Evolutionary conservation across 1,139 yeast genomes (phyloP).

Genomic region (Entelexis sorbosivorans): DNA sequence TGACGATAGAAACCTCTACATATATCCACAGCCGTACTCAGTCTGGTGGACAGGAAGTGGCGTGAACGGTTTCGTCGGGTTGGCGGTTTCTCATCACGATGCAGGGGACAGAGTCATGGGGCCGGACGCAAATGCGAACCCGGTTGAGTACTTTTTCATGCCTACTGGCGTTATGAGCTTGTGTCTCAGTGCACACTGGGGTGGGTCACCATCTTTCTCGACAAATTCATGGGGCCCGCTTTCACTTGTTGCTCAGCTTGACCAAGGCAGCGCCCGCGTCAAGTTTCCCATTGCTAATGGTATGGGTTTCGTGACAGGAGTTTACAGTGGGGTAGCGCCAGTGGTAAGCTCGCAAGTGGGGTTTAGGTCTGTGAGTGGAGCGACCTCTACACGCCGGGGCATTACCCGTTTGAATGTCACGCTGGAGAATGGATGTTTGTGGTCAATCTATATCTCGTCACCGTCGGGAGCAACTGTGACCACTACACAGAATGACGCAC

Average conservation of each 20-base stretch:
- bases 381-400: slow-evolving; percentile 20
- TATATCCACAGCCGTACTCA: slow-evolving; percentile 78
- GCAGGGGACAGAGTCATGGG: slow-evolving; percentile 55
- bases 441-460: slow-evolving; percentile 50
- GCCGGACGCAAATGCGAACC: slow-evolving; percentile 34
- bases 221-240: slow-evolving; percentile 31
- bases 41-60: slow-evolving; percentile 44
- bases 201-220: slow-evolving; percentile 27
- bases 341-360: slow-evolving; percentile 47
- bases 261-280: slow-evolving; percentile 46
- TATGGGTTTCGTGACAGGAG: slow-evolving; percentile 61
- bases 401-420: slow-evolving; percentile 41
- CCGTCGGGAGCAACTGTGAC: slow-evolving; percentile 26
- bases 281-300: slow-evolving; percentile 47
- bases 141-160: slow-evolving; percentile 31
- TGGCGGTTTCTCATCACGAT: slow-evolving; percentile 60
- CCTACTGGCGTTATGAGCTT: slow-evolving; percentile 34
- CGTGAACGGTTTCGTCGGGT: slow-evolving; percentile 34
- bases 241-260: slow-evolving; percentile 46
- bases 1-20: slow-evolving; percentile 49
- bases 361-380: slow-evolving; percentile 37
- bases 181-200: slow-evolving; percentile 24
- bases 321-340: slow-evolving; percentile 55
- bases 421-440: slow-evolving; percentile 40
- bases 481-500: slow-evolving; percentile 41